These are phyloP conservation scores for Nicotiana knightiana DNA, from an alignment of 257 asterid genomes.

Conservation along the genomic window DNA sequence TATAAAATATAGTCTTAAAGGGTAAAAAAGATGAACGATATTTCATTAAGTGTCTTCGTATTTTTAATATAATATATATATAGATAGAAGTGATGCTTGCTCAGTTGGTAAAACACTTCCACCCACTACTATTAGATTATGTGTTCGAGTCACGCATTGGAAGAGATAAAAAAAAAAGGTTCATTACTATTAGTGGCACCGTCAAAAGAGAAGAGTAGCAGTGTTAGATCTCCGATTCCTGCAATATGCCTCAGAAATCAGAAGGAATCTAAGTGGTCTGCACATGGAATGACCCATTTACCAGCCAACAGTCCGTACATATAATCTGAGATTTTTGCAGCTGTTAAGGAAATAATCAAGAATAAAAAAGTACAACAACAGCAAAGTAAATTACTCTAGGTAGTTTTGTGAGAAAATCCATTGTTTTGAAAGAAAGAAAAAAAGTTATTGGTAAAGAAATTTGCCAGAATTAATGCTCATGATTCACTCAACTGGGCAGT, in stretches of 20 bases:
- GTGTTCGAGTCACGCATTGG: too few relatives aligned
- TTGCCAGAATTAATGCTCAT: neutral
- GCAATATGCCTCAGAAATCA: neutral
- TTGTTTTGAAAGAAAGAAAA: too few relatives aligned
- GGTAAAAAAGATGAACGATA: too few relatives aligned
- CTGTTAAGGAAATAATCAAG: neutral
- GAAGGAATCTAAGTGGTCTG: constrained; percentile 15
- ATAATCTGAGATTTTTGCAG: neutral
- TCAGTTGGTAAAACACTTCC: too few relatives aligned
- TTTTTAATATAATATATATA: too few relatives aligned
- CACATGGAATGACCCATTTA: neutral
- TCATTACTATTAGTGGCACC: neutral
- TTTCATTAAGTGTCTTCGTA: too few relatives aligned
- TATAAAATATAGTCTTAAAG: too few relatives aligned
- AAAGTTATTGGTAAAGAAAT: neutral
- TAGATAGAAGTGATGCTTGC: too few relatives aligned
- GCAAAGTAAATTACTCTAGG: neutral
- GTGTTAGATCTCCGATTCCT: neutral
- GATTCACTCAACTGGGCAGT: neutral
- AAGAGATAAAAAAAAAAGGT: too few relatives aligned
- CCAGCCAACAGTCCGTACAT: neutral
- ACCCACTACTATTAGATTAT: too few relatives aligned
- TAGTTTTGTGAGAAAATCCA: neutral
- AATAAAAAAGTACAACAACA: neutral
- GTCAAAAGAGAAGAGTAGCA: neutral